Evolutionary conservation across 2,329 filamentous ascomycete species (phyloP).

Genomic region (Pseudopyricularia cyperi): DNA sequence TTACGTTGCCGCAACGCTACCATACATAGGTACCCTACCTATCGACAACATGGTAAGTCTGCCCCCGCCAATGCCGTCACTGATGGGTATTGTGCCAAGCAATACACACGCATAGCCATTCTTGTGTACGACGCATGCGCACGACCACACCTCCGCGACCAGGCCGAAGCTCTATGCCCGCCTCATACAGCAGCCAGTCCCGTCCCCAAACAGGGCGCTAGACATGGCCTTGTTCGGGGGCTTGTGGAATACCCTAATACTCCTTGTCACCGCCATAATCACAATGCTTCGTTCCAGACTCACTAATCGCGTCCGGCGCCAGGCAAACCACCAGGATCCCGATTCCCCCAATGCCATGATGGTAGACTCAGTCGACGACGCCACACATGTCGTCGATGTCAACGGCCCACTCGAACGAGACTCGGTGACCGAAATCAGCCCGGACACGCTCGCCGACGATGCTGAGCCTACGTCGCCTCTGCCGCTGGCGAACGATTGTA

Average conservation of each 20-base stretch:
- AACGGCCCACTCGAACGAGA: slow-evolving; percentile 33
- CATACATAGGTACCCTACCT: not conserved
- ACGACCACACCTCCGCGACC: too few relatives aligned
- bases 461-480: slow-evolving; percentile 30
- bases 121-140: too few relatives aligned
- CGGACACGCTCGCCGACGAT: slow-evolving; percentile 36
- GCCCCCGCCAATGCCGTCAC: not conserved
- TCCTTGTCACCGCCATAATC: not conserved
- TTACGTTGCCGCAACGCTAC: not conserved
- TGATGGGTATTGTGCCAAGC: too few relatives aligned
- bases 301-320: slow-evolving; percentile 6
- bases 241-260: not conserved
- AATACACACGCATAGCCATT: too few relatives aligned
- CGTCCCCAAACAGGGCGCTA: not conserved
- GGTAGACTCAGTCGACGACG: slow-evolving; percentile 30
- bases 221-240: not conserved
- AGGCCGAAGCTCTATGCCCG: not conserved
- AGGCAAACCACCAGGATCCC: slow-evolving; percentile 31
- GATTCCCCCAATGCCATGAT: slow-evolving; percentile 44
- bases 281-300: not conserved
- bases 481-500: slow-evolving; percentile 40
- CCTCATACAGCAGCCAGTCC: too few relatives aligned
- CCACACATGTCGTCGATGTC: slow-evolving; percentile 31
- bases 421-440: slow-evolving; percentile 39
- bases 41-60: slow-evolving; percentile 1